A percentile compares a stretch with the other conserved stretches of the same genome.
phyloP scores from a whole-genome alignment of 805 yeast genomes.

The Myxozyma lipomycoides region DNA sequence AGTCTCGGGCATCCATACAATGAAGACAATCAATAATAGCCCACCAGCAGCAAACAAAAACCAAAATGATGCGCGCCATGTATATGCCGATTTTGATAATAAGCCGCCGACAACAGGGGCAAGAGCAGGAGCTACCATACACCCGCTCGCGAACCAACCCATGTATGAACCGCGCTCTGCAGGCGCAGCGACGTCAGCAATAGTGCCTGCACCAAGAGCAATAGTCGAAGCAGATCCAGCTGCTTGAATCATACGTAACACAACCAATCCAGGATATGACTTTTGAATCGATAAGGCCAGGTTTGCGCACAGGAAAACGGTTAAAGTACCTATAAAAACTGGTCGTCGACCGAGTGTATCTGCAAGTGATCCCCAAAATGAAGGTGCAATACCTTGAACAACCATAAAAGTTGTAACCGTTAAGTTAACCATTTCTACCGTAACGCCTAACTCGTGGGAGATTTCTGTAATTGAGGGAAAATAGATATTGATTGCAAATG shows the following conservation, averaged over 20 bases:
- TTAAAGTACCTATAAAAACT: conserved; percentile 50
- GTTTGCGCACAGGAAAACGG: conserved; percentile 56
- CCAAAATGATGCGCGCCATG: conserved; percentile 91
- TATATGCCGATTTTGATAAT: conserved; percentile 56
- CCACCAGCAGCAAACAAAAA: conserved; percentile 67
- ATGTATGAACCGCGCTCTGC: conserved; percentile 72
- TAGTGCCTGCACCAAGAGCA: conserved; percentile 87
- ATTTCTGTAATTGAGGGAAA: conserved; percentile 69
- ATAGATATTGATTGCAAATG: conserved; percentile 72
- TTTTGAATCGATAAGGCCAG: conserved; percentile 69
- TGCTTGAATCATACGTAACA: conserved; percentile 65
- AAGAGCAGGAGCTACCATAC: conserved; percentile 69
- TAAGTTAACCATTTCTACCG: conserved; percentile 57
- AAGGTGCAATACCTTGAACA: conserved; percentile 74
- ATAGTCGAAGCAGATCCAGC: conserved; percentile 84
- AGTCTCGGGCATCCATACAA: conserved; percentile 72
- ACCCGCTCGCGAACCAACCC: conserved; percentile 78
- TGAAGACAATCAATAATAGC: conserved; percentile 45
- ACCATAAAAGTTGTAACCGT: conserved; percentile 73
- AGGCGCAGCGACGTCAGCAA: conserved; percentile 64
- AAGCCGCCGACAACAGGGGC: conserved; percentile 67
- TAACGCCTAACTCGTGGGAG: conserved; percentile 50
- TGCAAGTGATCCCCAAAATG: conserved; percentile 61
- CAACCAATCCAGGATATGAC: conserved; percentile 58
- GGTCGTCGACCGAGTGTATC: conserved; percentile 75